A percentile compares a stretch with the other conserved stretches of the same genome.
These are phyloP conservation scores for Bertia moriformis DNA, from an alignment of 2,329 filamentous ascomycete genomes.

Conservation along the genomic window DNA sequence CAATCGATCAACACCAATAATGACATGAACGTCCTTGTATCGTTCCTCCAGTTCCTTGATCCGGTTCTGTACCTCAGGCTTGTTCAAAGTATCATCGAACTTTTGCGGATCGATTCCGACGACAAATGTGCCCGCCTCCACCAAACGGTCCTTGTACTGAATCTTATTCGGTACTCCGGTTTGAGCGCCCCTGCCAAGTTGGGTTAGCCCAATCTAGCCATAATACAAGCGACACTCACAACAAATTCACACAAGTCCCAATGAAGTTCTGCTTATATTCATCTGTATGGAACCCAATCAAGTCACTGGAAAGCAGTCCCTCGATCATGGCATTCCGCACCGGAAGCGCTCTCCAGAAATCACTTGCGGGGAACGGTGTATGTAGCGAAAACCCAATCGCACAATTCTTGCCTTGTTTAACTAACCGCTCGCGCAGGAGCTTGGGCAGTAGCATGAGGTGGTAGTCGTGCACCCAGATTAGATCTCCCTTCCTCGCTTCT, in stretches of 20 bases:
- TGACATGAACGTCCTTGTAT: background rate
- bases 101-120: constrained; percentile 1
- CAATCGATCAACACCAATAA: background rate
- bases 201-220: no score
- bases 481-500: background rate
- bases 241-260: background rate
- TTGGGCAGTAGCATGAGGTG: constrained; percentile 1
- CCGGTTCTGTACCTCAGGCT: background rate
- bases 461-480: constrained; percentile 1
- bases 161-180: background rate
- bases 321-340: background rate
- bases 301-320: background rate
- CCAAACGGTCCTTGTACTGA: background rate
- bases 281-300: constrained; percentile 1
- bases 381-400: constrained; percentile 1
- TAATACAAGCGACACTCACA: background rate
- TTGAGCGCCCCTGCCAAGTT: background rate
- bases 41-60: background rate
- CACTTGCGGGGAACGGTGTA: background rate
- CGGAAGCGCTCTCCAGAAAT: background rate
- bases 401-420: background rate
- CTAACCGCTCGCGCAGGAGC: background rate
- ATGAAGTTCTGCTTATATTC: background rate
- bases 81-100: constrained; percentile 1
- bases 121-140: background rate